Evolutionary conservation across 208 protist genomes (phyloP).

Genomic region (Trypanosoma scelopori): DNA sequence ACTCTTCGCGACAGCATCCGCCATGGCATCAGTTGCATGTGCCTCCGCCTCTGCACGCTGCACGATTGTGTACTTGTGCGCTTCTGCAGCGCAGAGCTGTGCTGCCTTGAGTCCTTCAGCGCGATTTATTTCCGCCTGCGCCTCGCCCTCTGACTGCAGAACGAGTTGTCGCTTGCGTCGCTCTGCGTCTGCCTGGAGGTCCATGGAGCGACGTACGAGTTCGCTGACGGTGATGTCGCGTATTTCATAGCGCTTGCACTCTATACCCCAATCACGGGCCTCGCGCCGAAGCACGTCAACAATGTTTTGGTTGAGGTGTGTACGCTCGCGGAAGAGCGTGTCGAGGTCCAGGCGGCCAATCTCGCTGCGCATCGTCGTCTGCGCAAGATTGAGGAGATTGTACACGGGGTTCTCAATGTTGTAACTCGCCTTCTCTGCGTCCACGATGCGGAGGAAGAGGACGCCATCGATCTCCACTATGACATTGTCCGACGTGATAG

Average conservation of each 20-base stretch:
- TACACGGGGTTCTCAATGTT: conserved; percentile 96
- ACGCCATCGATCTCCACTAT: conserved; percentile 96
- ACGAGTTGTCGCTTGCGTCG: conserved; percentile 94
- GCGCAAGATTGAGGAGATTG: conserved; percentile 95
- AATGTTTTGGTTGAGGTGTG: conserved; percentile 92
- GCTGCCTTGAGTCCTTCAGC: conserved; percentile 88
- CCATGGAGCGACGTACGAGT: conserved; percentile 94
- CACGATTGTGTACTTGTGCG: conserved; percentile 72
- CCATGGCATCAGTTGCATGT: conserved; percentile 55
- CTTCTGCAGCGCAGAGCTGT: conserved; percentile 87
- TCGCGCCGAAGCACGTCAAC: conserved; percentile 89
- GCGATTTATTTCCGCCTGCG: conserved; percentile 85
- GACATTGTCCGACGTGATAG: conserved; percentile 96
- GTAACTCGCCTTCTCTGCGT: conserved; percentile 91
- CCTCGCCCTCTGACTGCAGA: conserved; percentile 93
- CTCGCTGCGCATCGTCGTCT: conserved; percentile 96
- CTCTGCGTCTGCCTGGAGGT: conserved; percentile 96
- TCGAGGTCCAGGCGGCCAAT: conserved; percentile 95
- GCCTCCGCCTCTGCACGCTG: conserved; percentile 60
- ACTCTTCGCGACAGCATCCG: conserved; percentile 69
- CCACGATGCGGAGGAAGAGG: conserved; percentile 91
- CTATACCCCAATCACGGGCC: conserved; percentile 94
- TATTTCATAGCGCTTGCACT: conserved; percentile 96
- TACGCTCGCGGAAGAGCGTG: conserved; percentile 92
- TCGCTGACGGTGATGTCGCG: conserved; percentile 94